A percentile compares a stretch with the other conserved stretches of the same genome.
phyloP scores from a whole-genome alignment of 148 eudicot species.

The Amaranthus hypochondriacus region DNA sequence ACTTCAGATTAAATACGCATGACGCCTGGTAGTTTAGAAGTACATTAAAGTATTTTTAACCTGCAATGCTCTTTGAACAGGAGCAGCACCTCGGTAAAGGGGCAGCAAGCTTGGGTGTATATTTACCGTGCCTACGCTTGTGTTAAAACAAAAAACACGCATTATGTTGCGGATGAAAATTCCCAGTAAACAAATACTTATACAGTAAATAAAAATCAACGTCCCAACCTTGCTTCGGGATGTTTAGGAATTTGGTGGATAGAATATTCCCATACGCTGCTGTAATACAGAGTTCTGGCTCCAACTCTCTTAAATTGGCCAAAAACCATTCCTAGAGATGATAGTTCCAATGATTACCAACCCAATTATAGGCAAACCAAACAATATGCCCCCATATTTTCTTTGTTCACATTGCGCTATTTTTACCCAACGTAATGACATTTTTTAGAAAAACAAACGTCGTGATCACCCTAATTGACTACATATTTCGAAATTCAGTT shows the following conservation, averaged over 20 bases:
- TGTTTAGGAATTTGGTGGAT: conserved; percentile 75
- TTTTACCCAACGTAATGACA: too few relatives aligned
- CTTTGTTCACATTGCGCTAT: too few relatives aligned
- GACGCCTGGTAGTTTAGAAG: not conserved
- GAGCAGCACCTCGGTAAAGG: conserved; percentile 98
- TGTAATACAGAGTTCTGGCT: conserved; percentile 92
- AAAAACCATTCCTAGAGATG: conserved; percentile 68
- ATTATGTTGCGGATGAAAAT: not conserved
- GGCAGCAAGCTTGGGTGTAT: conserved; percentile 97
- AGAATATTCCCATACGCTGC: conserved; percentile 97
- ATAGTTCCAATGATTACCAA: conserved; percentile 15
- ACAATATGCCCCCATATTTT: not conserved
- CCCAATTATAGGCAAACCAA: not conserved
- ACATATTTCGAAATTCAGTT: too few relatives aligned
- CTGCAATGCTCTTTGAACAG: conserved; percentile 99
- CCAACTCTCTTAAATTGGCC: conserved; percentile 57
- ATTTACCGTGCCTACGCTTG: conserved; percentile 76
- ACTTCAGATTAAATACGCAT: conserved; percentile 14
- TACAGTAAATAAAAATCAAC: not conserved
- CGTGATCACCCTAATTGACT: too few relatives aligned
- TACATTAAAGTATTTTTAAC: conserved; percentile 31
- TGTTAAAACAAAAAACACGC: conserved; percentile 5
- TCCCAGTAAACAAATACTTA: not conserved
- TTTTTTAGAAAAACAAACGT: too few relatives aligned
- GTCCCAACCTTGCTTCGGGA: conserved; percentile 77